phyloP scores from a whole-genome alignment of 148 eudicot species.

The Beta vulgaris region DNA sequence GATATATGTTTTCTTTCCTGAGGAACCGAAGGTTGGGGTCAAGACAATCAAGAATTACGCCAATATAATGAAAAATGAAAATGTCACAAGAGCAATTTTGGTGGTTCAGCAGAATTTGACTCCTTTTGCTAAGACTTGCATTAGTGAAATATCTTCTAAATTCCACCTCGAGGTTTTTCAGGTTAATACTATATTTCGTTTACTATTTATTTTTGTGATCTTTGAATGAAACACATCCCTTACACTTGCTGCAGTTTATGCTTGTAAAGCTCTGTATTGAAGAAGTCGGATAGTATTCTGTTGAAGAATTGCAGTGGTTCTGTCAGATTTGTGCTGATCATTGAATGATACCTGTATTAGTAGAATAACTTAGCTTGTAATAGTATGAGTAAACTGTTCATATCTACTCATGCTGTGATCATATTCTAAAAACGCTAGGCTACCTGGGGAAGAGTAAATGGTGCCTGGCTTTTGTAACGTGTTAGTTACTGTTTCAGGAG shows the following conservation, averaged over 20 bases:
- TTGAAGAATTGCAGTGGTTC: background rate
- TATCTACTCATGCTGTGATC: background rate
- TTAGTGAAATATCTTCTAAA: constrained; percentile 65
- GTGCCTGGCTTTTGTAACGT: background rate
- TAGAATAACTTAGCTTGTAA: background rate
- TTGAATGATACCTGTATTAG: background rate
- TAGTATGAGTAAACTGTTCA: background rate
- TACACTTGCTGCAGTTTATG: background rate
- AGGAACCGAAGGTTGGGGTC: constrained; percentile 84
- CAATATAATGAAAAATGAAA: constrained; percentile 74
- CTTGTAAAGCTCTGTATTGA: background rate
- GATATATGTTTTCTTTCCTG: constrained; percentile 83
- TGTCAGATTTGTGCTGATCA: background rate
- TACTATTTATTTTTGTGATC: background rate
- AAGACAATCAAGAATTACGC: constrained; percentile 78
- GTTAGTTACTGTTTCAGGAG: constrained; percentile 44
- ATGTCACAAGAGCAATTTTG: constrained; percentile 69
- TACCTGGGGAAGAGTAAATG: too few species aligned
- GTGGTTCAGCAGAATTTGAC: constrained; percentile 77
- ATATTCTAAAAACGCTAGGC: too few species aligned
- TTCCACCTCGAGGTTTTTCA: constrained; percentile 80
- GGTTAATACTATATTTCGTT: constrained; percentile 33
- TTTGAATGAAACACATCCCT: too few species aligned
- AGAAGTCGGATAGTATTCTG: background rate
- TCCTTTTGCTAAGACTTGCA: constrained; percentile 75